These are phyloP conservation scores for Ehretia macrophylla DNA, from an alignment of 257 asterid genomes.

Conservation along the genomic window DNA sequence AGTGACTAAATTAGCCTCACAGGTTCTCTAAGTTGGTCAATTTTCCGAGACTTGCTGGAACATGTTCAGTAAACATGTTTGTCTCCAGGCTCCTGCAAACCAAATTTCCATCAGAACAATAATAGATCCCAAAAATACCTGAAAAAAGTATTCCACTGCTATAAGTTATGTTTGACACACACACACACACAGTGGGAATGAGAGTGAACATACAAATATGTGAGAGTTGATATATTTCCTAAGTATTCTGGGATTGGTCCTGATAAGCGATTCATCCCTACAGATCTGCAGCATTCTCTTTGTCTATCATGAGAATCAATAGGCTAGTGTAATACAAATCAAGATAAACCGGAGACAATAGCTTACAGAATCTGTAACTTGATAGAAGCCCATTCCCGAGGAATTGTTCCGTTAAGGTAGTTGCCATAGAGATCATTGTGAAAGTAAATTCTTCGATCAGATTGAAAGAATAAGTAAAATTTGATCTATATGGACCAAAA, in stretches of 20 bases:
- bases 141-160: too few species aligned
- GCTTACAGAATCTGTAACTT: too few species aligned
- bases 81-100: conserved; percentile 10
- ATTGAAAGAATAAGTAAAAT: too few species aligned
- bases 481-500: too few species aligned
- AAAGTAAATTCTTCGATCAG: too few species aligned
- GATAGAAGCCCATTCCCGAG: too few species aligned
- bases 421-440: too few species aligned
- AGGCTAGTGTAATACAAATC: not conserved
- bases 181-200: not conserved
- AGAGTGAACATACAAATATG: conserved; percentile 5
- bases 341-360: not conserved
- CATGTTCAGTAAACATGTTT: conserved; percentile 10
- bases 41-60: conserved; percentile 8
- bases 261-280: conserved; percentile 8
- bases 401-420: too few species aligned
- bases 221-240: conserved; percentile 11
- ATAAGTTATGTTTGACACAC: not conserved
- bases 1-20: conserved; percentile 5
- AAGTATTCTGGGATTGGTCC: conserved; percentile 17
- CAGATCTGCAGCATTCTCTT: conserved; percentile 1
- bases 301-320: not conserved
- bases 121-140: not conserved
- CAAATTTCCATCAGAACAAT: not conserved
- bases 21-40: conserved; percentile 4